Evolutionary conservation across 768 basidiomycete species (phyloP), one percentile per base, ranked within the genome.

Genomic region (Hygrocybe punicea): DNA sequence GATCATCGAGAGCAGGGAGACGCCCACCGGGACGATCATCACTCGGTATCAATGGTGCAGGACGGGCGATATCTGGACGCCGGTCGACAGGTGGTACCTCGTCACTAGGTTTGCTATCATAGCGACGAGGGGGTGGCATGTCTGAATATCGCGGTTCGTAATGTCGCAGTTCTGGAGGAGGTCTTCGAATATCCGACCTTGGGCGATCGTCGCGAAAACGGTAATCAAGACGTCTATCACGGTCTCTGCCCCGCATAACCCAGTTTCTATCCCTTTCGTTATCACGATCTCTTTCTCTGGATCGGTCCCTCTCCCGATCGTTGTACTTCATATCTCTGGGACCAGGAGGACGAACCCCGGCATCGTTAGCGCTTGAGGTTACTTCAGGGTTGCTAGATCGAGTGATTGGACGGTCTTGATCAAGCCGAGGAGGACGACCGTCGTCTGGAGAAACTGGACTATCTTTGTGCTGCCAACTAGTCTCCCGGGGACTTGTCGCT

Each of bases 101-200:
- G 53, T 65, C 64, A 33, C 10, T 24, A 39, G 52, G 52, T 37
- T 66, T 67, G 33, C 52, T 54, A 11, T 67, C 68, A 51, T 64
- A 63, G 42, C 66, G 63, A 58, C 64, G 68, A 37, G 52, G 39
- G 58, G 65, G 62, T 17, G 49, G 53, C 21, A 40, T 63, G 58
- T 58, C 60, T 36, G 68, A 69, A 58, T 77, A 75, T n/a, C 73
- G 70, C 6, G 78, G 71, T 17, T 82, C 79, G 58, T 78, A 80
- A 46, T 80, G 79, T 24, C 81, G 75, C 50, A 74, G 72, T 49
- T 81, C 80, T 50, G 76, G 73, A 23, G 76, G 77, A 21, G 76
- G 77, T 44, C 78, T 68, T 16, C 77, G 76, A 19, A 66, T 63
- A 59, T 75, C 63, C 61, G 73, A 55, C 51, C 58, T 55, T 34